Percentiles rank a stretch among this genome's conserved stretches.
Evolutionary conservation across 257 asterid species (phyloP).

Genomic region (Gardenia jasminoides): DNA sequence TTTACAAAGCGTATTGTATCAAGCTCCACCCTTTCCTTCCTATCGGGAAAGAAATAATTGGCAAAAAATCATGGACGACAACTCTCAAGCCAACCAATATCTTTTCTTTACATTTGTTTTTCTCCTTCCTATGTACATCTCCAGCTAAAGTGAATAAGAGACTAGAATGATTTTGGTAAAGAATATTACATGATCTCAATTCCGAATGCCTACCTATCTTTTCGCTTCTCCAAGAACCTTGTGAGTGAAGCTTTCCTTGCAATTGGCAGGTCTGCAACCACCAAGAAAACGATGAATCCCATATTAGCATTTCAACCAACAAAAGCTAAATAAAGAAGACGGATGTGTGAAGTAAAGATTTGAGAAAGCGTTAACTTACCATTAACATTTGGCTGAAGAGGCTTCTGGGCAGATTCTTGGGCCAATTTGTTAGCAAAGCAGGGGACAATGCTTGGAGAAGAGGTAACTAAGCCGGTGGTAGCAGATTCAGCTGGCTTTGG

Average conservation of each 20-base stretch:
- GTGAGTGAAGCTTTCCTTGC: slow-evolving; percentile 43
- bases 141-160: not conserved
- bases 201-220: slow-evolving; percentile 35
- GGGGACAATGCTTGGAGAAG: slow-evolving; percentile 7
- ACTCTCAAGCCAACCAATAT: not conserved
- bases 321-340: not conserved
- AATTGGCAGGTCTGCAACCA: slow-evolving; percentile 37
- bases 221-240: slow-evolving; percentile 47
- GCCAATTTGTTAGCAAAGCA: slow-evolving; percentile 7
- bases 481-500: slow-evolving; percentile 18
- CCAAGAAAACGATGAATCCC: not conserved
- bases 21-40: not conserved
- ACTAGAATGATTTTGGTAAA: not conserved
- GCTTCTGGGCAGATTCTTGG: slow-evolving; percentile 17
- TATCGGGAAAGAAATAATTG: not conserved
- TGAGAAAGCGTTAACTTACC: slow-evolving; percentile 17
- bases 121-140: not conserved
- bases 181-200: not conserved
- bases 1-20: not conserved
- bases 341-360: not conserved
- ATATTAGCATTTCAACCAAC: not conserved
- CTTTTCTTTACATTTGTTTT: not conserved
- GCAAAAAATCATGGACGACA: not conserved
- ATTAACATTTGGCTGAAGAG: slow-evolving; percentile 18
- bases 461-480: slow-evolving; percentile 10